Base-by-base conservation (phyloP, 2,329 filamentous ascomycete species). In the Ascosphaera pollenicola region DNA sequence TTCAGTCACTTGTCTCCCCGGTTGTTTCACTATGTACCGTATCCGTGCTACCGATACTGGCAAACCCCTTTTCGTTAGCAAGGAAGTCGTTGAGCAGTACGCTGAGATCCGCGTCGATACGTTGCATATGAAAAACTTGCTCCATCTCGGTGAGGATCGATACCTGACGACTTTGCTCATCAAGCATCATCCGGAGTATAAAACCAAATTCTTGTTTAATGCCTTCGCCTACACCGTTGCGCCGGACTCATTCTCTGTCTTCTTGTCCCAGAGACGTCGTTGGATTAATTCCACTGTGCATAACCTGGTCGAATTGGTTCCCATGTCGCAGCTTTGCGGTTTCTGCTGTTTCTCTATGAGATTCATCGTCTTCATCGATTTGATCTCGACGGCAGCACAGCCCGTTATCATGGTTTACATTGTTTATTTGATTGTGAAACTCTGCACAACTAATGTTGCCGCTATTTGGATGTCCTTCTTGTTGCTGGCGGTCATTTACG, bases 261-360 rank as follows among this genome's bases (percentile, higher is more conserved):
- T 98, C 28, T 68, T 98, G 24, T 95, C 87, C 19, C 89, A 98
- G 60, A 76, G 89, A 51, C 80, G 89, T 57, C 75, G 89, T 58
- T 98, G 89, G 89, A 98, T 98, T 62, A 98, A 98, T 70, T 93
- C 83, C 57, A 98, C 89, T 3, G 79, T 98, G 38, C 89, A 98
- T 66, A 98, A 98, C 55, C 66, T 98, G 35, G 94, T 98, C 81
- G 89, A 98, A 59, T 72, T 98, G 43, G 75, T 95, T 39, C 71
- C 98, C 26, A 91, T 98, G 35, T 75, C 85, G 46, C 89, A 98
- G 63, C 71, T 98, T 13, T 98, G 89, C 54, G 89, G 89, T 47
- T 98, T 89, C 2, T 98, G 98, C 65, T 98, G 91, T 66, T 98
- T 98, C 67, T 93, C 83, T 59, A 98, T 98, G 89, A 89, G 98